Conservation (phyloP, 768 basidiomycete genomes). For the Russula sp. region DNA sequence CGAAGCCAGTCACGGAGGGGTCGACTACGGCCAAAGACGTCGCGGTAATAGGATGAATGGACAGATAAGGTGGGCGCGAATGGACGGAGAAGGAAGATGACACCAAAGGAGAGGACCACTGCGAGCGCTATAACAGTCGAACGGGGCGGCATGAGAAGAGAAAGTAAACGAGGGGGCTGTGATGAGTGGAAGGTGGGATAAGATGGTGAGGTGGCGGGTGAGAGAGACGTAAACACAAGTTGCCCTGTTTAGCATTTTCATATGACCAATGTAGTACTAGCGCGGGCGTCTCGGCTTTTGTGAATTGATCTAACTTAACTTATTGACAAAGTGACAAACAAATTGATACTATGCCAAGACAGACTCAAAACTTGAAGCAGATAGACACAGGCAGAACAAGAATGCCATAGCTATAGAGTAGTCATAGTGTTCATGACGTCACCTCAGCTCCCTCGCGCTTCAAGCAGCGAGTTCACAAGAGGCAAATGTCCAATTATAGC, state of each 20-base stretch:
- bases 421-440: not conserved
- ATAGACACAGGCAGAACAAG: too few relatives aligned
- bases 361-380: too few relatives aligned
- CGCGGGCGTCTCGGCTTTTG: not conserved
- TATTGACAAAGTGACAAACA: too few relatives aligned
- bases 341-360: too few relatives aligned
- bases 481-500: not conserved
- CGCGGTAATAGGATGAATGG: slow-evolving; percentile 1
- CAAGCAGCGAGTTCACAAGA: not conserved
- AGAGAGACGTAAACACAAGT: not conserved
- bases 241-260: not conserved
- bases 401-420: not conserved
- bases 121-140: not conserved
- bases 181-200: not conserved
- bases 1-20: slow-evolving; percentile 3
- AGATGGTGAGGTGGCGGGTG: not conserved
- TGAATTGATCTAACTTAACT: too few relatives aligned
- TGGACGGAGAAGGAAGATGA: not conserved
- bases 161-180: not conserved
- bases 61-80: not conserved
- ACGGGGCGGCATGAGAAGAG: not conserved
- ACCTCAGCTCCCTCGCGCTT: not conserved
- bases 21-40: not conserved
- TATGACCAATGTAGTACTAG: not conserved
- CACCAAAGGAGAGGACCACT: not conserved